These are phyloP conservation scores for Coniochaeta prunicola DNA, from an alignment of 2,329 filamentous ascomycete genomes.

Conservation along the genomic window DNA sequence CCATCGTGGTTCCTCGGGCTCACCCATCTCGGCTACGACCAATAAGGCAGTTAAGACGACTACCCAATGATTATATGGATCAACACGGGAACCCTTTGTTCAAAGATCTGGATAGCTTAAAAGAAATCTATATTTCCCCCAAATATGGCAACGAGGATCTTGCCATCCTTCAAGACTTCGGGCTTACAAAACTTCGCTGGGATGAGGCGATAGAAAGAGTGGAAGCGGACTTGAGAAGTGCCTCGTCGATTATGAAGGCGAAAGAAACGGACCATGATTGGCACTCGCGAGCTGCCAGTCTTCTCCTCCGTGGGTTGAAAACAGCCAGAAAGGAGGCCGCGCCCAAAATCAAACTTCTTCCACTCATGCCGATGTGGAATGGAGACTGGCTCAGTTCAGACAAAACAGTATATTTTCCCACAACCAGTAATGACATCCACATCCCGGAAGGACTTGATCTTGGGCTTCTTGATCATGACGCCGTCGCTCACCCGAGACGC, in stretches of 20 bases:
- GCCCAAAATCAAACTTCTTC: neutral
- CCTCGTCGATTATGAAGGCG: neutral
- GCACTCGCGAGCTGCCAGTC: conserved; percentile 13
- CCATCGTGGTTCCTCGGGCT: conserved; percentile 5
- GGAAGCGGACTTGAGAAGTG: neutral
- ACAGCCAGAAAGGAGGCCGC: neutral
- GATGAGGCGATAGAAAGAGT: neutral
- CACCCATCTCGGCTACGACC: neutral
- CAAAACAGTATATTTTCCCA: neutral
- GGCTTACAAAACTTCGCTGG: neutral
- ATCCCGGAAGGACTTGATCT: neutral
- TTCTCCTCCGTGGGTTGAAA: conserved; percentile 5
- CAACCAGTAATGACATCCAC: neutral
- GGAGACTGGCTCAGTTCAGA: conserved; percentile 10
- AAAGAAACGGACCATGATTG: conserved; percentile 7
- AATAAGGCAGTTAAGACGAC: neutral
- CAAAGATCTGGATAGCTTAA: conserved; percentile 6
- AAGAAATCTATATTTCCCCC: neutral
- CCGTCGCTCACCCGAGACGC: neutral
- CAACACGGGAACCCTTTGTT: conserved; percentile 15
- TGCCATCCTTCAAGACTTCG: neutral
- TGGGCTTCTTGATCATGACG: neutral
- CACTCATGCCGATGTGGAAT: neutral
- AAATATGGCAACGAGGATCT: neutral
- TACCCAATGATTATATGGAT: conserved; percentile 4